Base-by-base conservation (phyloP, 164 flowering plant genomes). In the Tinospora cordifolia region DNA sequence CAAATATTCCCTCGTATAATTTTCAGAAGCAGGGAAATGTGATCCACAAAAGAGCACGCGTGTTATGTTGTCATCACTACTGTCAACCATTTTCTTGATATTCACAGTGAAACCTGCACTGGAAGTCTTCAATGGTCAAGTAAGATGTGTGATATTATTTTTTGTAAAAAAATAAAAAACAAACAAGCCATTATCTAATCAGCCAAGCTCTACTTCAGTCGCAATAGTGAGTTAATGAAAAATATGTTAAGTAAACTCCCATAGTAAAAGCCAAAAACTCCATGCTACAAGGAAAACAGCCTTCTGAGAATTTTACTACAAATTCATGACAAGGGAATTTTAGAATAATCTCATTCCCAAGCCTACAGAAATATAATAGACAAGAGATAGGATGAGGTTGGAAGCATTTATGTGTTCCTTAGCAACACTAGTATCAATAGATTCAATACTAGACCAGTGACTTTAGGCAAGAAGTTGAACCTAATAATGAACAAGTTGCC, bases 1-100 rank as follows among this genome's bases (percentile, higher is more conserved):
- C 80, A 92, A 65, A 81, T 92, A 89, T 36, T 87, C 93, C 77
- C 69, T 85, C 6, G 98, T 92, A 76, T 86, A 92, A 27, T 66
- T 74, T 22, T 89, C 87, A 22, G 93, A 87, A 78, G 88, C 87
- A 62, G 92, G 83, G 70, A 86, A 92, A 67, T 85, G 70, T 27
- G 85, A 85, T 40, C 96, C 98, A 71, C 96, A 92, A 67, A 92
- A 89, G 34, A 90, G 87, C 73, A 92, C 85, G 34, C 88, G 88
- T 1, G 87, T 92, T 47, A 85, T 69, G 62, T n/a, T 9, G 26
- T 8, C 65, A 49, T 70, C 51, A 69, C 65, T 41, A 46, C 72
- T 75, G 19, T 69, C 78, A 51, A 26, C 76, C 78, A 75, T 78
- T 62, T 62, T 66, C 58, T 72, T 62, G 21, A 59, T 68, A 66